Evolutionary conservation across 2,329 filamentous ascomycete genomes (phyloP), one percentile per base, ranked within the genome.

Genomic region (Metarhizium brunneum): DNA sequence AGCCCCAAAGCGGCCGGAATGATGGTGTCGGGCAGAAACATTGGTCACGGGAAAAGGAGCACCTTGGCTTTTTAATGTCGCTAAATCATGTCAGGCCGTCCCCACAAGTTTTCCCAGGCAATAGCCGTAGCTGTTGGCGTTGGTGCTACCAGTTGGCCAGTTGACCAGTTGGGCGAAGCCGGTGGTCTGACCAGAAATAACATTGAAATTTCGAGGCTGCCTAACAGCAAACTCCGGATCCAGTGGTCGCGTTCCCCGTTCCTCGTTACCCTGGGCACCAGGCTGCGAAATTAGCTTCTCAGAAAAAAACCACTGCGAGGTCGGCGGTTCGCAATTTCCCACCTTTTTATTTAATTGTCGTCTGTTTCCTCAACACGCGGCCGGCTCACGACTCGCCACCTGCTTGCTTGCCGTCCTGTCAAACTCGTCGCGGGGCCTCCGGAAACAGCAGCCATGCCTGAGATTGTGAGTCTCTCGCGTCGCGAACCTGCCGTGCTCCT

Each of bases 181-280:
- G 10, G 38, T 4, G 63, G 71, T 69, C 65, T 68, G 25, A 70
- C 52, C 32, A 68, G 14, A 49, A 68, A 71, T 65, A 70, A 71
- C 47, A 60, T 60, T 68, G 65, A 72, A 52, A 20, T 35, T 7
- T 35, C 32, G 32, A 50, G 52, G 47, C 36, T 54, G 55, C 52
- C 48, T 35, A 16, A 20, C 36, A 14, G 32, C 38, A 40, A 16
- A 40, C 38, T 29, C 32, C 47, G 8, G 13, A 48, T 52, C 6
- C 10, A 49, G 45, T 25, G 25, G 25, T 25, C 25, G 25, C 25
- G 25, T 25, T 25, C 25, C 25, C 32, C 32, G 20, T 49, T 35
- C 50, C 30, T 20, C 52, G 32, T 50, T 43, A 30, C 52, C 42
- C 50, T 32, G 51, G 49, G 35, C 35, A 51, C 25, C 52, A 54